Conservation (phyloP, 441 rosid species). For the Adansonia grandidieri region DNA sequence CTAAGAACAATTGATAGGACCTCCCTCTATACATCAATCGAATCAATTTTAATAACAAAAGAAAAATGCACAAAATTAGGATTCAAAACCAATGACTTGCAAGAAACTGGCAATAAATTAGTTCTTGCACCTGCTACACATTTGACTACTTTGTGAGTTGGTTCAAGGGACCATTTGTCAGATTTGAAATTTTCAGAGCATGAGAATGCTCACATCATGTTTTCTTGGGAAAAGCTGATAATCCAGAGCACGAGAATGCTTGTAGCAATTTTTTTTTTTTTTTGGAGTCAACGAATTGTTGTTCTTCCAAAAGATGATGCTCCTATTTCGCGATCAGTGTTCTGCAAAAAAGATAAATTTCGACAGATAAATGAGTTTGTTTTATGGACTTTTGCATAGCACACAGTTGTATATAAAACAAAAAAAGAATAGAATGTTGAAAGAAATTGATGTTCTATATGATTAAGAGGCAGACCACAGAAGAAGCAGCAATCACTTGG, state of each 20-base stretch:
- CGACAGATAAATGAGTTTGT: conserved; percentile 4
- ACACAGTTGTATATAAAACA: background rate
- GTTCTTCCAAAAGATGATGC: conserved; percentile 81
- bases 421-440: background rate
- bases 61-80: background rate
- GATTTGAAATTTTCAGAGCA: background rate
- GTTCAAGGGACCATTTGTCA: background rate
- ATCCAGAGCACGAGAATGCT: background rate
- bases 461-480: background rate
- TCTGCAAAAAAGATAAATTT: conserved; percentile 47
- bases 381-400: background rate
- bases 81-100: conserved; percentile 17
- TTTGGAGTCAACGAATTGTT: conserved; percentile 35
- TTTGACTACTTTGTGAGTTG: background rate
- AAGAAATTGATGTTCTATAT: background rate
- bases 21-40: conserved; percentile 40
- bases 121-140: background rate
- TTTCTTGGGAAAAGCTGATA: background rate
- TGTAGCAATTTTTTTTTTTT: background rate
- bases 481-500: background rate
- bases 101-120: conserved; percentile 18
- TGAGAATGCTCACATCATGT: background rate
- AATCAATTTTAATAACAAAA: background rate
- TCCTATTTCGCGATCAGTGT: conserved; percentile 83
- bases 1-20: conserved; percentile 16